Evolutionary conservation across 2,329 filamentous ascomycete species (phyloP).

Genomic region (Phyllosticta citribraziliensis): DNA sequence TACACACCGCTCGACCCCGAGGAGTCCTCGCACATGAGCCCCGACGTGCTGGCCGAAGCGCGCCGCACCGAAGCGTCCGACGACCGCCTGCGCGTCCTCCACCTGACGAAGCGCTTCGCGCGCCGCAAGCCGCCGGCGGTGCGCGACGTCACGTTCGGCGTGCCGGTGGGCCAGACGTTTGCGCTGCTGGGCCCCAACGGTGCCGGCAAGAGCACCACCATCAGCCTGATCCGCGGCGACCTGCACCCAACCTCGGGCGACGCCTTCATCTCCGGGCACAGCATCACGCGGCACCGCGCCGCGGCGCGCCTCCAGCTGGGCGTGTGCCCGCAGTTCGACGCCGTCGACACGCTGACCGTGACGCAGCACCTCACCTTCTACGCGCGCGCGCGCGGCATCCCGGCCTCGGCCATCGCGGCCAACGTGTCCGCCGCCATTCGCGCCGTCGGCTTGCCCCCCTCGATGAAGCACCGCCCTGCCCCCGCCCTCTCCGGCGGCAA

Average conservation of each 20-base stretch:
- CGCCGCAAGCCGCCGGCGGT: slow-evolving; percentile 54
- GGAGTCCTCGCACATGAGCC: slow-evolving; percentile 33
- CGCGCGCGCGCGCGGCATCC: slow-evolving; percentile 69
- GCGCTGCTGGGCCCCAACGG: slow-evolving; percentile 84
- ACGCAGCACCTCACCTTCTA: slow-evolving; percentile 82
- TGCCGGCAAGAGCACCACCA: slow-evolving; percentile 83
- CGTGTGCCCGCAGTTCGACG: slow-evolving; percentile 71
- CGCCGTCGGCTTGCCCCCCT: slow-evolving; percentile 62
- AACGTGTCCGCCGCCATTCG: slow-evolving; percentile 71
- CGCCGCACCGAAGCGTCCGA: slow-evolving; percentile 49
- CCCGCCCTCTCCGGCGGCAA: slow-evolving; percentile 78
- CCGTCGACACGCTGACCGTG: slow-evolving; percentile 85
- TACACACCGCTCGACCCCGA: slow-evolving; percentile 34
- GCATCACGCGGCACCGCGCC: slow-evolving; percentile 62
- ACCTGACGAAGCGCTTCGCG: slow-evolving; percentile 72
- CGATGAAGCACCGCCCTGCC: slow-evolving; percentile 64
- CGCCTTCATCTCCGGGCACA: slow-evolving; percentile 68
- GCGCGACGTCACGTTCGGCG: slow-evolving; percentile 78
- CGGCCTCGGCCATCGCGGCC: slow-evolving; percentile 51
- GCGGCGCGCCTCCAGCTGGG: slow-evolving; percentile 68
- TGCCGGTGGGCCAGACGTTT: slow-evolving; percentile 73
- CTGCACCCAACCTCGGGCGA: slow-evolving; percentile 69
- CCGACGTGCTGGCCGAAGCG: slow-evolving; percentile 57
- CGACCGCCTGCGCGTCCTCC: slow-evolving; percentile 67
- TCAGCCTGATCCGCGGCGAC: slow-evolving; percentile 83